phyloP scores from a whole-genome alignment of 2,329 filamentous ascomycete species.

The Microdochium paspali region DNA sequence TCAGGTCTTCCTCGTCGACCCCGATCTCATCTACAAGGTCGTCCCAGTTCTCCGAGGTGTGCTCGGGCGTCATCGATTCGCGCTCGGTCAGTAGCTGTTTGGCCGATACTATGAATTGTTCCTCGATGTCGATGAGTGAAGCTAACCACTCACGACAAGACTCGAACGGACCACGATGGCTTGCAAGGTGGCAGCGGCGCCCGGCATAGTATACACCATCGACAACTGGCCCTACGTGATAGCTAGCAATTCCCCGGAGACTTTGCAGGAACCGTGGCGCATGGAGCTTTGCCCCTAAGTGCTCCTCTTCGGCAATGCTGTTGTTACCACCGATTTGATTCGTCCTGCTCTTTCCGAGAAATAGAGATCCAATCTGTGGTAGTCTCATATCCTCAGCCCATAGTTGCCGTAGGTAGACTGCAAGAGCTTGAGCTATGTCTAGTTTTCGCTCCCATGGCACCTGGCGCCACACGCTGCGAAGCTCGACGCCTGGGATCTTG shows the following conservation, averaged over 20 bases:
- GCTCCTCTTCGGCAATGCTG: neutral
- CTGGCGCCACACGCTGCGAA: neutral
- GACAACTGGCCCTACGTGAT: neutral
- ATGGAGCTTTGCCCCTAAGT: neutral
- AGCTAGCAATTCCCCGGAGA: neutral
- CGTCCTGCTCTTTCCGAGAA: neutral
- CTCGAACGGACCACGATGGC: neutral
- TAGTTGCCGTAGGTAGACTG: constrained; percentile 1
- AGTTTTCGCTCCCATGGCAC: constrained; percentile 1
- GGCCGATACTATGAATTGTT: neutral
- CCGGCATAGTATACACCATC: neutral
- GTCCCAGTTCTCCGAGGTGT: neutral
- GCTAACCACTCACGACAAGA: neutral
- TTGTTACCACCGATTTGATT: neutral
- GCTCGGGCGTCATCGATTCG: neutral
- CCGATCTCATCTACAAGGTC: neutral
- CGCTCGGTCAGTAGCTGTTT: neutral
- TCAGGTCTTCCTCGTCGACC: neutral
- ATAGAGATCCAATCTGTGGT: constrained; percentile 1
- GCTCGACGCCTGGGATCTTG: constrained; percentile 1
- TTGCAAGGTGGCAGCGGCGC: neutral
- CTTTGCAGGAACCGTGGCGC: neutral
- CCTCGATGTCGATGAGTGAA: neutral
- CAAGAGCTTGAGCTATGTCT: neutral
- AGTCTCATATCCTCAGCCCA: neutral